Conservation (phyloP, 768 basidiomycete species). For the Epithele typhae region DNA sequence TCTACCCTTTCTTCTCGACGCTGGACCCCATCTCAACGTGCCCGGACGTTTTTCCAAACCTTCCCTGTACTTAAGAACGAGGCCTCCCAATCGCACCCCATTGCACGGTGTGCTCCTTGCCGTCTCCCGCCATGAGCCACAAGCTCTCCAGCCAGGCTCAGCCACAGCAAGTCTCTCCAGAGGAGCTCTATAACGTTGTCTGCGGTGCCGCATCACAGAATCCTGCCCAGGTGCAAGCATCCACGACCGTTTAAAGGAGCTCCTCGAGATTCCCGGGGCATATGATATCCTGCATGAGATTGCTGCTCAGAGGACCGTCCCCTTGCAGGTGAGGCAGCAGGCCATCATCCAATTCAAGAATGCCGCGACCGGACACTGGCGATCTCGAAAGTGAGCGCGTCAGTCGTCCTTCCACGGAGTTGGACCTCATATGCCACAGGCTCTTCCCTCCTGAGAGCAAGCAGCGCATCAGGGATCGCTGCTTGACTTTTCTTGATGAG, state of each 20-base stretch:
- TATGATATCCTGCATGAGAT: conserved; percentile 72
- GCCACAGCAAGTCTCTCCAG: conserved; percentile 43
- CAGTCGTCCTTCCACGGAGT: too few species aligned
- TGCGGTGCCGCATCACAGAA: conserved; percentile 71
- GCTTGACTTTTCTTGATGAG: conserved; percentile 68
- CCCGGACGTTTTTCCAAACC: neutral
- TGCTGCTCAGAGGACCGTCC: conserved; percentile 55
- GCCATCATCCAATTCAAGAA: conserved; percentile 92
- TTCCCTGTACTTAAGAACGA: neutral
- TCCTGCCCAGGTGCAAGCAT: conserved; percentile 43
- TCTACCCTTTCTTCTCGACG: too few species aligned
- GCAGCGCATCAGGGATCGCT: conserved; percentile 56
- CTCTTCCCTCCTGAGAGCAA: conserved; percentile 68
- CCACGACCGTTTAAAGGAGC: conserved; percentile 59
- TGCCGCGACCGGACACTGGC: conserved; percentile 68
- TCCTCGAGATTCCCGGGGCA: conserved; percentile 66
- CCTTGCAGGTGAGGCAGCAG: conserved; percentile 67
- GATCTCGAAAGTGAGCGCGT: conserved; percentile 61
- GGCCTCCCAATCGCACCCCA: neutral
- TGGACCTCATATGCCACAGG: conserved; percentile 34
- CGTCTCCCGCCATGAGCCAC: neutral
- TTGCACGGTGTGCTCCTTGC: neutral
- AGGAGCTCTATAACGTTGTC: conserved; percentile 66
- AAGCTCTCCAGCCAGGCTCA: neutral
- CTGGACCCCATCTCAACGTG: neutral